Evolutionary conservation across 345 rosid genomes (phyloP).

Genomic region (Psidium friedrichsthalianum): DNA sequence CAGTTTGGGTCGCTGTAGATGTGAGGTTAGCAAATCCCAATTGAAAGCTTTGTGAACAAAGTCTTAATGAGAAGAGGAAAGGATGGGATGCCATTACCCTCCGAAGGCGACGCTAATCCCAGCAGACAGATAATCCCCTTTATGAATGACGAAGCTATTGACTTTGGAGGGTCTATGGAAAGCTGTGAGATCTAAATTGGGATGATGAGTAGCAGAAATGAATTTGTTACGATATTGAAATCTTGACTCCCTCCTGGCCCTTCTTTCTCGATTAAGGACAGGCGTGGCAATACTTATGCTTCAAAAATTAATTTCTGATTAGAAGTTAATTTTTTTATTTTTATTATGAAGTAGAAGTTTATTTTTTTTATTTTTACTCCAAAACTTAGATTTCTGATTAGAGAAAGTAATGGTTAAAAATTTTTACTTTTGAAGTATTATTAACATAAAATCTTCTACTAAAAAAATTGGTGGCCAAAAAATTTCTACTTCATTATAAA

Average conservation of each 20-base stretch:
- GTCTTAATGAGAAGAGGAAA: background rate
- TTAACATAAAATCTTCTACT: too few relatives aligned
- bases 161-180: background rate
- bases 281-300: too few relatives aligned
- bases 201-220: background rate
- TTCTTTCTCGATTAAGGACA: background rate
- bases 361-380: too few relatives aligned
- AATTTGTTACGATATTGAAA: background rate
- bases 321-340: too few relatives aligned
- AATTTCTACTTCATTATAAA: too few relatives aligned
- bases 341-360: too few relatives aligned
- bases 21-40: background rate
- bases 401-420: too few relatives aligned
- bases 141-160: background rate
- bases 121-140: background rate
- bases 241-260: background rate
- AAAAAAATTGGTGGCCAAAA: too few relatives aligned
- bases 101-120: background rate
- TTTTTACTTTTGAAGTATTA: too few relatives aligned
- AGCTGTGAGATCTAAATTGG: background rate
- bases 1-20: background rate
- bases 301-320: too few relatives aligned
- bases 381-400: too few relatives aligned
- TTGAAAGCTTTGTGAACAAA: background rate
- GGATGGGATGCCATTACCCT: background rate